Percentiles rank a stretch among this genome's conserved stretches.
phyloP scores from a whole-genome alignment of 2,329 filamentous ascomycete genomes.

The Fulvia fulva region DNA sequence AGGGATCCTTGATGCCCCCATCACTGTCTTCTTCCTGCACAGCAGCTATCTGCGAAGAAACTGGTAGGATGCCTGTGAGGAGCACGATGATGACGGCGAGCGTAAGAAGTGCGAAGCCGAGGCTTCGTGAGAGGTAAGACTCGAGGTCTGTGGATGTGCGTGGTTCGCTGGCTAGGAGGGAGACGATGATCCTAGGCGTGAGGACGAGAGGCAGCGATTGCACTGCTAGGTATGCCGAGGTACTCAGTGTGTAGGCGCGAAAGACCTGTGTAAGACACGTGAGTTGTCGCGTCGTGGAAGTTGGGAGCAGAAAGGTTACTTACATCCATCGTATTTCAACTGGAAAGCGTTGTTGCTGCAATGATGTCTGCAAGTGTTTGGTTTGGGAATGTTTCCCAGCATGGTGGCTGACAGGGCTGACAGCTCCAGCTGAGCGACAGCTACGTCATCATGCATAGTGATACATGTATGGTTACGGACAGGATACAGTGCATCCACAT shows the following conservation, averaged over 20 bases:
- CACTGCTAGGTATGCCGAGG: slow-evolving; percentile 41
- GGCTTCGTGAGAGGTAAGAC: slow-evolving; percentile 67
- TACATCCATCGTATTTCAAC: slow-evolving; percentile 5
- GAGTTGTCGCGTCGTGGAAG: background rate
- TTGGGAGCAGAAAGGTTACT: background rate
- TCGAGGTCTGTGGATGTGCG: slow-evolving; percentile 58
- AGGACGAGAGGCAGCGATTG: slow-evolving; percentile 53
- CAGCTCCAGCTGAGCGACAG: background rate
- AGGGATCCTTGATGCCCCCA: slow-evolving; percentile 15
- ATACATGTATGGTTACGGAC: background rate
- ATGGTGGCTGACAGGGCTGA: background rate
- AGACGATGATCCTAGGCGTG: slow-evolving; percentile 58
- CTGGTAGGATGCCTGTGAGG: slow-evolving; percentile 66
- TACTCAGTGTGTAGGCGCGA: slow-evolving; percentile 43
- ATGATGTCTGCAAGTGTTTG: background rate
- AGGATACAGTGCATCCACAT: background rate
- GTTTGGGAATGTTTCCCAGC: background rate
- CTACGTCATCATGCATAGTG: background rate
- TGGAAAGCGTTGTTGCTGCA: background rate
- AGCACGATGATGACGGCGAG: slow-evolving; percentile 62
- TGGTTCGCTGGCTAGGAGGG: slow-evolving; percentile 54
- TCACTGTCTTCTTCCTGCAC: background rate
- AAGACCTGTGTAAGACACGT: slow-evolving; percentile 33
- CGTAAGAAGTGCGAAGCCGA: slow-evolving; percentile 64
- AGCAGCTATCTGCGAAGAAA: slow-evolving; percentile 36